Conservation (phyloP, 2,329 filamentous ascomycete species). For the Neobulgaria alba region DNA sequence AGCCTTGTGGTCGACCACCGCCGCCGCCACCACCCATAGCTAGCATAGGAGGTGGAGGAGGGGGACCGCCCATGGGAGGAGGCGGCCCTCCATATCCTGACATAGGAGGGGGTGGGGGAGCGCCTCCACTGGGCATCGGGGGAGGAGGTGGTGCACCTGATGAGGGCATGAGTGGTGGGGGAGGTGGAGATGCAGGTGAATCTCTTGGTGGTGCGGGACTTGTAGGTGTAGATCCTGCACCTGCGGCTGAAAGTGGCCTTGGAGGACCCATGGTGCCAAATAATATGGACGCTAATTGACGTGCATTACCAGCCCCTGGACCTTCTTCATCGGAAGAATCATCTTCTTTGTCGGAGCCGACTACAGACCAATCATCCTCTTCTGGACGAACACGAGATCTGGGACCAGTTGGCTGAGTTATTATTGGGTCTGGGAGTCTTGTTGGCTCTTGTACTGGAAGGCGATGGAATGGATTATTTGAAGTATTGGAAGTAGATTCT, state of each 20-base stretch:
- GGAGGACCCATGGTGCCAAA: conserved; percentile 97
- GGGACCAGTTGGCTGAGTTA: conserved; percentile 34
- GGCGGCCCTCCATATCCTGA: conserved; percentile 26
- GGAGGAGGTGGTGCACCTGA: conserved; percentile 27
- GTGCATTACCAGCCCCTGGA: conserved; percentile 73
- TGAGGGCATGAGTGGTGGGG: conserved; percentile 30
- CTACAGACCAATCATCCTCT: conserved; percentile 75
- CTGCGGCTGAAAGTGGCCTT: conserved; percentile 75
- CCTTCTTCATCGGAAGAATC: conserved; percentile 69
- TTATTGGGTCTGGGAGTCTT: conserved; percentile 36
- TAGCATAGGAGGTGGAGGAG: conserved; percentile 31
- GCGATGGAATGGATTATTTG: conserved; percentile 95
- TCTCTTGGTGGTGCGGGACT: conserved; percentile 32
- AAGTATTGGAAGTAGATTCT: conserved; percentile 34
- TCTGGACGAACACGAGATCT: conserved; percentile 48
- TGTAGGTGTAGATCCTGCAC: conserved; percentile 38
- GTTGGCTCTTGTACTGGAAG: conserved; percentile 44
- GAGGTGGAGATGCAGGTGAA: conserved; percentile 38
- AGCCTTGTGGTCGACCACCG: conserved; percentile 46
- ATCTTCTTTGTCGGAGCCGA: conserved; percentile 67
- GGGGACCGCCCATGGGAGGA: conserved; percentile 23
- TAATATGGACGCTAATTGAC: conserved; percentile 85
- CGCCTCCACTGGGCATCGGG: conserved; percentile 24
- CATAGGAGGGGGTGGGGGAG: conserved; percentile 30
- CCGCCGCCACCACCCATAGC: conserved; percentile 25